Base-by-base conservation (phyloP, 441 rosid genomes). In the Adansonia grandidieri region DNA sequence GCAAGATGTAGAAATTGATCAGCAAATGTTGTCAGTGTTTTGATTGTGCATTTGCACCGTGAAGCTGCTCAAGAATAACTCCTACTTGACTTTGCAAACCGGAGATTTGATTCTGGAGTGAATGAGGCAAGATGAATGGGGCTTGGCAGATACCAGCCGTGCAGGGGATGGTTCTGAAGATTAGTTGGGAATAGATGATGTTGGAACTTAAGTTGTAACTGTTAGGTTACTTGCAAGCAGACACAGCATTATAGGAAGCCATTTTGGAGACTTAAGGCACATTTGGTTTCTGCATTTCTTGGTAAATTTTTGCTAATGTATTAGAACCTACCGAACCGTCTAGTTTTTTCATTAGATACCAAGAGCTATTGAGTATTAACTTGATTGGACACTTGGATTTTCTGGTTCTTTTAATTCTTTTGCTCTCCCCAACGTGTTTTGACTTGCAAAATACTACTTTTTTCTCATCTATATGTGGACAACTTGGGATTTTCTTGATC, bases 1-100 rank as follows among this genome's bases (percentile, higher is more conserved):
- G 89, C 88, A 4, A 88, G 62, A 42, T 22, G 80, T 73, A 87
- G 85, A 79, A 90, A 84, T 81, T 84, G 89, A 78, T 86, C 80
- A 4, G 89, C 84, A 45, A 89, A 89, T 63, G 66, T 68, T 32
- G 86, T 62, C 14, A 79, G 42, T 19, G 78, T 73, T 64, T 76
- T 62, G 84, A 53, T 56, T 85, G 83, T 47, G 82, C 61, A 45
- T 63, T 76, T 20, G 83, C 71, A 61, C 70, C 61, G 57, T 83
- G 92, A 64, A 87, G 75, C 77, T 86, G 83, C 83, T 82, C 64
- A 13, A 89, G 84, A 65, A 90, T 78, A 62, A 51, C 15, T 13
- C 89, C 90, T 1, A 85, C 61, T 70, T 80, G 81, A 6, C 70
- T 71, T 83, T 88, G 91, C 85, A 87, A 58, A 61, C 76, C 37